Base-by-base conservation (phyloP, 768 basidiomycete genomes). In the Boletus coccyginus region DNA sequence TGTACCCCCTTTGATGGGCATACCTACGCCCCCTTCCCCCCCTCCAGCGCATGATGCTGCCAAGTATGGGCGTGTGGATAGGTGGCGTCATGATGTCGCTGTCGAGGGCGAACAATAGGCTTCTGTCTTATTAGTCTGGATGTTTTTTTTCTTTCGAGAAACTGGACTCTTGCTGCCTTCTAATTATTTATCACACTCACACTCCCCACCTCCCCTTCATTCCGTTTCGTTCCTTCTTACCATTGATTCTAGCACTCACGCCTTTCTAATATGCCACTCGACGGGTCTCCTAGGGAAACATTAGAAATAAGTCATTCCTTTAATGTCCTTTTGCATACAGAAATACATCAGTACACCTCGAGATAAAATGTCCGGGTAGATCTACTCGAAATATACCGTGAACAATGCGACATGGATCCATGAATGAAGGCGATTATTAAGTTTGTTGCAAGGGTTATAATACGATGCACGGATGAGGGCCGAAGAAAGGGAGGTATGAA, bases 51-150 rank as follows among this genome's bases (percentile, higher is more conserved):
- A 80, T 24, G 90, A 92, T 55, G 74, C 81, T 39, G 78, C 75
- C 36, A 92, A 91, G 66, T 87, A 79, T 59, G 81, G 80, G 10
- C 77, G 81, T 5, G 90, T 93, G 29, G 91, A 93, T 69, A 81
- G 81, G 57, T 93, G 91, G 91, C 83, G 91, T 60, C 84, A 80
- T 58, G 84, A 90, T 62, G 88, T 93, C 44, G 84, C 82, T 17
- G 83, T 87, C 12, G 88, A 88, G 61, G 86, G 85, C n/a, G 77
- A 82, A 54, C 65, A 58, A 39, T 71, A 67, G 50, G 56, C 21
- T 42, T 53, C n/a, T 54, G 55, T 40, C n/a, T 58, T 58, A 56
- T 44, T 31, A 29, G 42, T 41, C n/a, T 65, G 53, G 54, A 49
- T 52, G 46, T 32, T 60, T 21, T 21, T 21, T 21, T 21, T 21